Percentiles rank a stretch among this genome's conserved stretches.
Evolutionary conservation across 495 filamentous ascomycete genomes (phyloP).

Genomic region (Sordaria brevicollis): DNA sequence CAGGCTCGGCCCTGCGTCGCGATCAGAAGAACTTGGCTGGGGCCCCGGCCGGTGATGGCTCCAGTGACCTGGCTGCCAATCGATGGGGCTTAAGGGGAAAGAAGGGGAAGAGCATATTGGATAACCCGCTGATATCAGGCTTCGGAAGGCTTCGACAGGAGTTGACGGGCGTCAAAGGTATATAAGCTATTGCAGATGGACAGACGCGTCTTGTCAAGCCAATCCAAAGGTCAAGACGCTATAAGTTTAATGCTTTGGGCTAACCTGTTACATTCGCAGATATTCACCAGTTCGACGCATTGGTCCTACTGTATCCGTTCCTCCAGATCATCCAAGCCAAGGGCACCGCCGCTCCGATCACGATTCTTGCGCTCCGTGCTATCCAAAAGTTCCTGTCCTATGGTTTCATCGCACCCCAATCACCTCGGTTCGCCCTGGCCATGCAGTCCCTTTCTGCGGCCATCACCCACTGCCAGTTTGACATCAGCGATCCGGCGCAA

Average conservation of each 20-base stretch:
- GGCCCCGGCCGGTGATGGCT: constrained; percentile 15
- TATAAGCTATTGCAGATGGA: not conserved
- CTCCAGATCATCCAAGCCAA: constrained; percentile 95
- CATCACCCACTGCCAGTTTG: constrained; percentile 96
- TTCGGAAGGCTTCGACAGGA: constrained; percentile 86
- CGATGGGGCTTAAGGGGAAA: constrained; percentile 90
- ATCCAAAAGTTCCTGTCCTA: constrained; percentile 97
- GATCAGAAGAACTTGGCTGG: constrained; percentile 19
- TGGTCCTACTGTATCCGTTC: constrained; percentile 86
- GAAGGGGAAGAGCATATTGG: constrained; percentile 96
- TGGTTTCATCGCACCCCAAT: constrained; percentile 72
- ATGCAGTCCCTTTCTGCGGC: constrained; percentile 94
- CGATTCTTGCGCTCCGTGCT: constrained; percentile 85
- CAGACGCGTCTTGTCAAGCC: not conserved
- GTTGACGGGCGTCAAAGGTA: constrained; percentile 79
- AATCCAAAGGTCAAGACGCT: not conserved
- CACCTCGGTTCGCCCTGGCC: constrained; percentile 73
- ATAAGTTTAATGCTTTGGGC: not conserved
- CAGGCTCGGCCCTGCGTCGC: constrained; percentile 21
- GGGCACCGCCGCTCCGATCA: constrained; percentile 91
- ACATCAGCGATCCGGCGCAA: constrained; percentile 86
- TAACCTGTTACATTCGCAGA: constrained; percentile 42
- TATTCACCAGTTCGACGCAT: constrained; percentile 81
- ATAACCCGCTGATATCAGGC: constrained; percentile 92
- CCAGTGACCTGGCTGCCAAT: constrained; percentile 37